Evolutionary conservation across 257 asterid species (phyloP).

Genomic region (Solanum sejunctum): DNA sequence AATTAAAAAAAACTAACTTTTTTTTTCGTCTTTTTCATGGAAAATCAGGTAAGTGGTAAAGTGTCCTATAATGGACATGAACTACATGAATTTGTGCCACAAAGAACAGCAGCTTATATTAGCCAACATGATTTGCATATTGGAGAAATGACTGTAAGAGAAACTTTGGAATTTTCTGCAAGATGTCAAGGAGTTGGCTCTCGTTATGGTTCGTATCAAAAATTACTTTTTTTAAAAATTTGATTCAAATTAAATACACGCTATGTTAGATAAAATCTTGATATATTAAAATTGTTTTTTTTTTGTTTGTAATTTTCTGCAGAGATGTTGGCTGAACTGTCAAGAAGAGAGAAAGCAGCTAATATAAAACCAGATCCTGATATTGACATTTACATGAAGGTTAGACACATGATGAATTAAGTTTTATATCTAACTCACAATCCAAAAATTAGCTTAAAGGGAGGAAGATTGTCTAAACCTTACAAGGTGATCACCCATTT

Average conservation of each 20-base stretch:
- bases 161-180: slow-evolving; percentile 60
- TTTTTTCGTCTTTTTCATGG: neutral
- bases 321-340: slow-evolving; percentile 65
- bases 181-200: slow-evolving; percentile 75
- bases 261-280: neutral
- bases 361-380: slow-evolving; percentile 40
- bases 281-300: neutral
- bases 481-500: too few species aligned
- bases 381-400: slow-evolving; percentile 45
- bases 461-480: too few species aligned
- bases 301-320: neutral
- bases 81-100: slow-evolving; percentile 49
- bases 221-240: neutral
- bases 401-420: too few species aligned
- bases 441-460: too few species aligned
- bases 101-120: slow-evolving; percentile 53
- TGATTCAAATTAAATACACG: neutral
- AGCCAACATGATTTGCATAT: slow-evolving; percentile 61
- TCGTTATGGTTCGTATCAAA: slow-evolving; percentile 39
- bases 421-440: too few species aligned
- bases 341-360: slow-evolving; percentile 46
- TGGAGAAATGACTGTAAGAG: slow-evolving; percentile 70
- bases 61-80: slow-evolving; percentile 57
- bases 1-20: neutral
- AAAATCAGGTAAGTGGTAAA: slow-evolving; percentile 32